Base-by-base conservation (phyloP, 2,329 filamentous ascomycete species). In the Curvularia spicifera region DNA sequence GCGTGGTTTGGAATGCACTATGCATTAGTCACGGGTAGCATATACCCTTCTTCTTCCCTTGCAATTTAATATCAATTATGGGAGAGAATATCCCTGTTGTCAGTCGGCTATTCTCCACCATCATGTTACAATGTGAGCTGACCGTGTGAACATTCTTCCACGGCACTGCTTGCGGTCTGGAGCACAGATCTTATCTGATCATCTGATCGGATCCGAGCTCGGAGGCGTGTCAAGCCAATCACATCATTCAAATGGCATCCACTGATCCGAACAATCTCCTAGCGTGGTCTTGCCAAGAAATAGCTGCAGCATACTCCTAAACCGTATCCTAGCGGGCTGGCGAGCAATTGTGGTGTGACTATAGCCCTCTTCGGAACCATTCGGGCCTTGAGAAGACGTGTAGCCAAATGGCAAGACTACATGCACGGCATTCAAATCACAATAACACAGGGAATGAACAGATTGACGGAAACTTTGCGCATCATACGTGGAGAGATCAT, bases 171-270 rank as follows among this genome's bases (percentile, higher is more conserved):
- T 52, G 2, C 1, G 24, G 37, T 6, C 4, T 24, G 20, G 43
- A n/a, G 13, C 10, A 15, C 35, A 37, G 13, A 8, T 56, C 51
- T 62, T 61, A 64, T 66, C 59, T 50, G 53, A 64, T 60, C 61
- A 64, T 64, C 61, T 56, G 59, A 64, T 63, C 60, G 60, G 50
- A 57, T 46, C 59, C 64, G 55, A 60, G n/a, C 51, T 59, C 64
- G 59, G 57, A 44, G 9, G 2, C 12, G 9, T 10, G 3, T 7
- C 24, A 0, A 4, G 37, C 60, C 48, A 63, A 18, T 63, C 49
- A 66, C 15, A 40, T 5, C 22, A 4, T 26, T n/a, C 3, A 15
- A 2, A n/a, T 18, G 15, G 15, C 15, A 3, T 5, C 12, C 0
- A 0, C n/a, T 40, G 8, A 5, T 24, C 54, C 54, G 54, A 57